Base-by-base conservation (phyloP, 2,329 filamentous ascomycete genomes). In the Colletotrichum cuscutae region DNA sequence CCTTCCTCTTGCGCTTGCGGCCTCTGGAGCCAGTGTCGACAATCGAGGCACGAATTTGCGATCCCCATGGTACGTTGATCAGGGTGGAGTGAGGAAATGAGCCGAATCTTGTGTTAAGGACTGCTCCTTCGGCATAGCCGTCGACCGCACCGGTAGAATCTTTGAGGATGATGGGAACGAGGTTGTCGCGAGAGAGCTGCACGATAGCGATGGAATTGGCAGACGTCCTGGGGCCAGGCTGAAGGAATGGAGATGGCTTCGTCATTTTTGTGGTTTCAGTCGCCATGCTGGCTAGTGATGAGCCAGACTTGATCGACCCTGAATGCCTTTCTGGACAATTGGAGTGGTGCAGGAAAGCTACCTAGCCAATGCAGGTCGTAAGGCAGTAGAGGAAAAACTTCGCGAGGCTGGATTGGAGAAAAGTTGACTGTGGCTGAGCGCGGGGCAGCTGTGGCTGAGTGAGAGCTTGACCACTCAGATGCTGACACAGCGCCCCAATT, bases 21-120 rank as follows among this genome's bases (percentile, higher is more conserved):
- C 95, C 95, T 77, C 95, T 88, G n/a, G 95, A 97, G 13, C 95
- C 95, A 0, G 95, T 98, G 79, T 98, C 94, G 69, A 98, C 95
- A 37, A 92, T 90, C 1, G 95, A 98, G 8, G 97, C 97, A 59
- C 94, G 89, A 26, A 98, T 92, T 81, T 98, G 97, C 7, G 94
- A 95, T 32, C 97, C 97, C 96, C 96, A 98, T 54, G 94, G 93
- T 66, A 95, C 86, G 5, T 90, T 87, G 68, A 98, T 88, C 58
- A 96, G 84, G 0, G 94, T 95, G 12, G 89, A 93, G 80, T 96
- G 94, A 0, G 94, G 94, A 73, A 95, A 96, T 0, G 95, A 98
- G 61, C 97, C 97, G 79, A 98, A 99, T 57, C 95, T 92, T 1
- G 96, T 99, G 84, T 98, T 98, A 66, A 95, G 90, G 2, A 95